A percentile compares a stretch with the other conserved stretches of the same genome.
Evolutionary conservation across 768 basidiomycete genomes (phyloP).

Genomic region (Podaxis pistillaris): DNA sequence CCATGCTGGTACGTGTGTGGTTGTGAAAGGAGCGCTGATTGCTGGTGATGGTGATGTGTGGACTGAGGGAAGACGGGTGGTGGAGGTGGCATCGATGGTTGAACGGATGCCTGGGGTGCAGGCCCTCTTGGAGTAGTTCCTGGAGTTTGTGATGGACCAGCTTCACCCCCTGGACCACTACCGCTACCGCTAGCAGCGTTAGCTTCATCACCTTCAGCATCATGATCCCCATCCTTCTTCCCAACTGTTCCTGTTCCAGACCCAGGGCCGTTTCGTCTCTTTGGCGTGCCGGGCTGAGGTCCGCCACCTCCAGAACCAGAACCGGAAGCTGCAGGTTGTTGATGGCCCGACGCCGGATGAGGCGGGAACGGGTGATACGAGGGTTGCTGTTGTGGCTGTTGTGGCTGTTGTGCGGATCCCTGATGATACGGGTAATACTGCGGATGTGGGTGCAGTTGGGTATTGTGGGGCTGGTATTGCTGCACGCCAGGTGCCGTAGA

Average conservation of each 20-base stretch:
- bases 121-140: no score
- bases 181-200: background rate
- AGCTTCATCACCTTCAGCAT: background rate
- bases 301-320: background rate
- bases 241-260: background rate
- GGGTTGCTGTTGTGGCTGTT: slow-evolving; percentile 43
- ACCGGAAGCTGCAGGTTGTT: background rate
- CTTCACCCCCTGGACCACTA: background rate
- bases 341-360: background rate
- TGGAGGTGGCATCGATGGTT: background rate
- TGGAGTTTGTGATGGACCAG: background rate
- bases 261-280: background rate
- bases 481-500: slow-evolving; percentile 40
- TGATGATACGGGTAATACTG: background rate
- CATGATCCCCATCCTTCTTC: slow-evolving; percentile 6
- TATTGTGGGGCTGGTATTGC: slow-evolving; percentile 43
- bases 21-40: no score
- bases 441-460: background rate
- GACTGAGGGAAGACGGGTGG: background rate
- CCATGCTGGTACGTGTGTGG: no score
- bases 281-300: background rate
- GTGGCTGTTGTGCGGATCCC: background rate
- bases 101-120: background rate
- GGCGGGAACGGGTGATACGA: background rate
- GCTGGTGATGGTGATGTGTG: background rate